Evolutionary conservation across 2,329 filamentous ascomycete species (phyloP), one percentile per base, ranked within the genome.

Genomic region (Clonostachys solani): DNA sequence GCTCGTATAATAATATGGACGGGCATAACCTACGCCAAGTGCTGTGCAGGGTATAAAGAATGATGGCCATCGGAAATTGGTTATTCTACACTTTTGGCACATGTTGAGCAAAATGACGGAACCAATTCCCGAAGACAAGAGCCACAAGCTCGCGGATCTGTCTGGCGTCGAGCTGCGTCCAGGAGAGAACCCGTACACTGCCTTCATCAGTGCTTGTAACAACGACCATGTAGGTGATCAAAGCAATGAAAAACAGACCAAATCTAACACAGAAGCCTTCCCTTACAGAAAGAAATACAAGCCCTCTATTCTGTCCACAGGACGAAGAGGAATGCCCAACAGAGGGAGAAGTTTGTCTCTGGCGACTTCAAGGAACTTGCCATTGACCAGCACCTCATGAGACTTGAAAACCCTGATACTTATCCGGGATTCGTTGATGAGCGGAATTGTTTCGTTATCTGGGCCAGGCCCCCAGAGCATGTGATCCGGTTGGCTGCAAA

Each of bases 381-480:
- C 43, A 77, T 92, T 45, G 92, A 97, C 60, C 81, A 84, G 3
- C 84, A 89, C 47, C 76, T 96, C 1, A 70, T 84, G 44, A 84
- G 84, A 47, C 69, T 96, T 33, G 78, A 86, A 54, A 75, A 84
- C 40, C 78, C 78, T 2, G 66, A 75, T 1, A 68, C 85, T 35
- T 77, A 89, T 52, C 84, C 83, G 1, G 81, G 80, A 1, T 95
- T 87, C 61, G 64, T 74, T 45, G 92, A 97, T 61, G 79, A 81
- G 40, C 76, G 92, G 38, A 78, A 96, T 59, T 95, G 92, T 61
- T 74, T 96, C 12, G 88, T 91, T 1, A 84, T 96, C 60, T 96
- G 91, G 90, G 89, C 88, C 5, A 77, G 92, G 7, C 92, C 92
- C 15, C 87, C 92, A 1, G 68, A 80, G 42, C 81, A 86, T 54